These are phyloP conservation scores for Zygosaccharomyces siamensis DNA, from an alignment of 805 yeast genomes.

Conservation along the genomic window DNA sequence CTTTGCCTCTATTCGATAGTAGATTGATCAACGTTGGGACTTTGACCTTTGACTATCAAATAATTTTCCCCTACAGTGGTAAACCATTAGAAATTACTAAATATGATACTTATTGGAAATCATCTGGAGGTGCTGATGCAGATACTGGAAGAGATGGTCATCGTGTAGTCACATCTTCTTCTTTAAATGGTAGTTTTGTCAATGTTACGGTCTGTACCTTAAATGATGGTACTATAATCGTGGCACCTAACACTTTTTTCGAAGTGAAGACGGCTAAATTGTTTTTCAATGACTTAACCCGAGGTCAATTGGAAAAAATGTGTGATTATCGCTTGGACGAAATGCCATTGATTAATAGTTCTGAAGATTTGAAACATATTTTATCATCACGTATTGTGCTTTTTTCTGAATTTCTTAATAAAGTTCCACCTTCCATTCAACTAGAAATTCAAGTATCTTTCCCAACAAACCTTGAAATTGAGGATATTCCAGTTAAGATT, in stretches of 20 bases:
- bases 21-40: slow-evolving; percentile 80
- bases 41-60: slow-evolving; percentile 67
- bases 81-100: slow-evolving; percentile 79
- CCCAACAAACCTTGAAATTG: slow-evolving; percentile 55
- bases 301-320: slow-evolving; percentile 32
- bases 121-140: slow-evolving; percentile 54
- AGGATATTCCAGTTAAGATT: slow-evolving; percentile 39
- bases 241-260: slow-evolving; percentile 63
- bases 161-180: slow-evolving; percentile 79
- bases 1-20: slow-evolving; percentile 75
- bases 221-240: slow-evolving; percentile 81
- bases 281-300: slow-evolving; percentile 53
- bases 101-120: slow-evolving; percentile 96
- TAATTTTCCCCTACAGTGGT: slow-evolving; percentile 87
- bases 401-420: slow-evolving; percentile 51
- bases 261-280: slow-evolving; percentile 46
- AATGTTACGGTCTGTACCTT: slow-evolving; percentile 65
- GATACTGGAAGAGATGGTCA: slow-evolving; percentile 18
- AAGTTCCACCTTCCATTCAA: slow-evolving; percentile 56
- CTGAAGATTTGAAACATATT: slow-evolving; percentile 25
- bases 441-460: slow-evolving; percentile 70
- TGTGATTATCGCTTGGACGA: slow-evolving; percentile 27
- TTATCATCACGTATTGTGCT: slow-evolving; percentile 47
- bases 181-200: slow-evolving; percentile 75
- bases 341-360: slow-evolving; percentile 22